Evolutionary conservation across 257 asterid genomes (phyloP), one percentile per base, ranked within the genome.

Genomic region (Scutellaria galericulata): DNA sequence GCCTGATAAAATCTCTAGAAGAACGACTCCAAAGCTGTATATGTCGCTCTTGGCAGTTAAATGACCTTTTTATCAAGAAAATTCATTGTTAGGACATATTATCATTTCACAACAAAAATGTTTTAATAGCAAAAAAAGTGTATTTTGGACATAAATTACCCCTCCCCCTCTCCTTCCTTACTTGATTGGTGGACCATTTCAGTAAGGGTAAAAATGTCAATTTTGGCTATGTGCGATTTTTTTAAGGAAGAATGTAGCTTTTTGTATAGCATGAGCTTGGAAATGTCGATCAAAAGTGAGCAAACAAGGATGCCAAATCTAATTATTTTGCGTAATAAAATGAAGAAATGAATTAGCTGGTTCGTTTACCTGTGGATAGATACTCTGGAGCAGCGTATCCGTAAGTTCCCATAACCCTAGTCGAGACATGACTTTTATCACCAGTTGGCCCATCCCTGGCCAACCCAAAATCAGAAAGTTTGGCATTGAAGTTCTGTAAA

Each of bases 371-470:
- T 75, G 94, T 88, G 59, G 88, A 82, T 31, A 86, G 79, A 81
- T 88, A 86, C 83, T 88, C 94, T 0, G 94, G 94, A 55, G 89
- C 94, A 41, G 91, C 91, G 74, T 88, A 88, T 42, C 94, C 94
- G 62, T 82, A 80, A 66, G 94, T 88, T 54, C 94, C 94, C 91
- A 84, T 86, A 39, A 88, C 91, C 77, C 89, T 55, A 27, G 93
- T 89, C 5, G 93, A 87, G 75, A 89, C 93, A 12, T 89, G 88
- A 58, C 91, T 89, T 73, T 83, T 77, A 76, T 87, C 96, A 27
- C 83, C 96, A 0, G 89, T 75, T n/a, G 93, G 96, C 76, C 96
- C 96, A 20, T 87, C 96, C 64, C 93, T 75, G 6, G 96, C 96
- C 84, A 89, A 73, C 66, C 96, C 96, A 41, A 87, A 89, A 81